These are phyloP conservation scores for Aspergillus japonicus DNA, from an alignment of 2,329 filamentous ascomycete species.

Conservation along the genomic window DNA sequence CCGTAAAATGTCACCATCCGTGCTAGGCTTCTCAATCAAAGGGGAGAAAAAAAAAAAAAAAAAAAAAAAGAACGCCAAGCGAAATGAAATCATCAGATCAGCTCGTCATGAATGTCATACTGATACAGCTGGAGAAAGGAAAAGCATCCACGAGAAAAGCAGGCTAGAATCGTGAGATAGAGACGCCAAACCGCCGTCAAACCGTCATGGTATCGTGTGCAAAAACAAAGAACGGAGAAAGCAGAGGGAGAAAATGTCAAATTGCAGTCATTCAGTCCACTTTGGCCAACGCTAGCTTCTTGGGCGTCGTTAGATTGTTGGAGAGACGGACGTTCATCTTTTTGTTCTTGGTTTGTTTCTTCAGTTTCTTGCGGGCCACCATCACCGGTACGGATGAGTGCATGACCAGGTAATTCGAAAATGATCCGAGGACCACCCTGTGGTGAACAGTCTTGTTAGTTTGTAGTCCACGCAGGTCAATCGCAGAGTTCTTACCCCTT, in stretches of 20 bases:
- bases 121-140: conserved; percentile 11
- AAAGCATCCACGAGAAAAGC: not conserved
- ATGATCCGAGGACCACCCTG: conserved; percentile 90
- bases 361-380: conserved; percentile 87
- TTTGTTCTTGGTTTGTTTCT: conserved; percentile 82
- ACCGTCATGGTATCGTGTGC: conserved; percentile 1
- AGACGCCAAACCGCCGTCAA: conserved; percentile 5
- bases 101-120: conserved; percentile 4
- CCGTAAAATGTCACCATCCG: not conserved
- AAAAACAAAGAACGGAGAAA: conserved; percentile 1
- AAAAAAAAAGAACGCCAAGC: not conserved
- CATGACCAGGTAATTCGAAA: conserved; percentile 95
- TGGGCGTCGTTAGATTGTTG: conserved; percentile 76
- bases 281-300: conserved; percentile 69
- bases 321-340: conserved; percentile 69
- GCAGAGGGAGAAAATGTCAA: not conserved
- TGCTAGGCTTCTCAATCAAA: not conserved
- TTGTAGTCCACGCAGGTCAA: not conserved
- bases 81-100: not conserved
- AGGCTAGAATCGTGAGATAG: not conserved
- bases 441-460: not conserved
- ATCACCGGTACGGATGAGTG: conserved; percentile 97
- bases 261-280: conserved; percentile 58
- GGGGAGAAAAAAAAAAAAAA: no score
- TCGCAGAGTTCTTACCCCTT: conserved; percentile 69